phyloP scores from a whole-genome alignment of 2,329 filamentous ascomycete genomes.

The Sporothrix brunneoviolacea region DNA sequence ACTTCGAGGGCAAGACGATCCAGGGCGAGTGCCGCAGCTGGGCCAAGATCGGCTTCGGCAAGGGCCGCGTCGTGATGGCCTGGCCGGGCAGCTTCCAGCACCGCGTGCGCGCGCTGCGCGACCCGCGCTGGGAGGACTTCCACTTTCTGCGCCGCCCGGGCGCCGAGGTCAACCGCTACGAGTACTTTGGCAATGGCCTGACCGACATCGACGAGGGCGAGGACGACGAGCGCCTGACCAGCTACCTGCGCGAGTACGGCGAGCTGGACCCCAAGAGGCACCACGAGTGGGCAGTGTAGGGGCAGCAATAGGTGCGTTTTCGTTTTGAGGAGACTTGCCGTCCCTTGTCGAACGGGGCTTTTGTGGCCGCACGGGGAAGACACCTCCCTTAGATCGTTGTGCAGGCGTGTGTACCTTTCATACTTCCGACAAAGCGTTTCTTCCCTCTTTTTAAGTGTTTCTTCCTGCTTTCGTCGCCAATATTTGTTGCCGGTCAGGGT shows the following conservation, averaged over 20 bases:
- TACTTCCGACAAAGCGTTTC: no score
- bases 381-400: no score
- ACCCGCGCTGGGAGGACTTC: constrained; percentile 19
- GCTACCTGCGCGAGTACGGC: constrained; percentile 5
- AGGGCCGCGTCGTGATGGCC: constrained; percentile 9
- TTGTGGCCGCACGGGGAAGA: no score
- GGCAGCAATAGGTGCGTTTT: no score
- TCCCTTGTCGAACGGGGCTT: no score
- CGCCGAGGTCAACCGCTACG: constrained; percentile 11
- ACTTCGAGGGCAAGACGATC: constrained; percentile 13
- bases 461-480: no score
- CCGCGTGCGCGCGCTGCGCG: constrained; percentile 5
- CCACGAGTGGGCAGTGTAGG: neutral
- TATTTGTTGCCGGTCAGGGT: no score
- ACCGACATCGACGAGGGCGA: constrained; percentile 5
- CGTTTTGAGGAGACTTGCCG: no score
- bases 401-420: no score
- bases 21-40: constrained; percentile 15
- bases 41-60: constrained; percentile 14
- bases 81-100: constrained; percentile 19
- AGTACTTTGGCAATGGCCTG: constrained; percentile 17
- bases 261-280: constrained; percentile 1
- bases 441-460: no score
- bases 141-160: constrained; percentile 10
- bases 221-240: constrained; percentile 7